Conservation (phyloP, 495 filamentous ascomycete genomes). For the Elasticomyces elasticus region DNA sequence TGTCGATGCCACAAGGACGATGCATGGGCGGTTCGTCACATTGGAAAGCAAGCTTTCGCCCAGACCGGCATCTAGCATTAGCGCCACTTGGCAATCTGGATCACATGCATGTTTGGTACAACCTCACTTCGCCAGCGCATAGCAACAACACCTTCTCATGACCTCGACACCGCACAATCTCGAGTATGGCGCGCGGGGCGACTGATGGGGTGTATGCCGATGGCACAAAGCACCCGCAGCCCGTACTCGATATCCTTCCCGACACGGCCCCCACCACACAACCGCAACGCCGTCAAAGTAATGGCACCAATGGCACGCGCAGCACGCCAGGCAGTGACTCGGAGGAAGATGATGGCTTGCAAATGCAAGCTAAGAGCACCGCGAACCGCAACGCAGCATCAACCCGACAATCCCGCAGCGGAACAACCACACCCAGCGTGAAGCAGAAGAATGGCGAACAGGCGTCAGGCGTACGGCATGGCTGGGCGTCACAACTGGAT, state of each 20-base stretch:
- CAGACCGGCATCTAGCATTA: too few species aligned
- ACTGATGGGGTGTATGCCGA: constrained; percentile 3
- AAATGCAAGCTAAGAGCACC: constrained; percentile 7
- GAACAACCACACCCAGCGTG: constrained; percentile 20
- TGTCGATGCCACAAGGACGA: too few species aligned
- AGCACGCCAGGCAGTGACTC: background rate
- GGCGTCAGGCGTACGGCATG: constrained; percentile 46
- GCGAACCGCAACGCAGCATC: background rate
- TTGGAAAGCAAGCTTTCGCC: too few species aligned
- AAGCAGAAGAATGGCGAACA: constrained; percentile 38
- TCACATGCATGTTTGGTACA: background rate
- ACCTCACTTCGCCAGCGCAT: background rate
- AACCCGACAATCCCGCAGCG: constrained; percentile 4
- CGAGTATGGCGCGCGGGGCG: background rate
- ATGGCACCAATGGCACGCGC: too few species aligned
- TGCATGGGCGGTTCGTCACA: too few species aligned
- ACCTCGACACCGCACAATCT: background rate
- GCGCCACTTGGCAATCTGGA: background rate
- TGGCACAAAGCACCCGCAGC: constrained; percentile 9
- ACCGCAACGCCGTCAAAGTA: too few species aligned
- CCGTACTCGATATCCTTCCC: constrained; percentile 7
- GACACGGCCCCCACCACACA: background rate
- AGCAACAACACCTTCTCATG: background rate
- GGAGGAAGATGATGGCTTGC: constrained; percentile 16
- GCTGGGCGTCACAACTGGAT: constrained; percentile 53